Conservation (phyloP, 495 filamentous ascomycete species). For the Poronia punctata region DNA sequence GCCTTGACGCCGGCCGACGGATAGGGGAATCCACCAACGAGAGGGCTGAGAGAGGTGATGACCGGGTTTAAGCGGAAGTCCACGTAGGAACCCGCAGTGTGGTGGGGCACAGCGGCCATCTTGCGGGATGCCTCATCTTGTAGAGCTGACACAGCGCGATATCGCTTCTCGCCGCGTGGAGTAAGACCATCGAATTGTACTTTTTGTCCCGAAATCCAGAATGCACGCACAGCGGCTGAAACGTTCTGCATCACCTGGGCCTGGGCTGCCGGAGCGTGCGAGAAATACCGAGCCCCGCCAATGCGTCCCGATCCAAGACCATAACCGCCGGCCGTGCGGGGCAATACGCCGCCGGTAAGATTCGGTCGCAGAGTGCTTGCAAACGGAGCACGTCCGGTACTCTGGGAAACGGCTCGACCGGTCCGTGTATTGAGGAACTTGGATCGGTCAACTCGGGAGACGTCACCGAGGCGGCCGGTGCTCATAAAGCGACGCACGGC, state of each 20-base stretch:
- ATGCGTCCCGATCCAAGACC: conserved; percentile 57
- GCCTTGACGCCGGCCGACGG: conserved; percentile 27
- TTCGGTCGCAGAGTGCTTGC: conserved; percentile 87
- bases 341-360: conserved; percentile 79
- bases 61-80: conserved; percentile 85
- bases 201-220: conserved; percentile 81
- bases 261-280: conserved; percentile 73
- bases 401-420: conserved; percentile 55
- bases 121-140: conserved; percentile 63
- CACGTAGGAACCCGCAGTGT: conserved; percentile 66
- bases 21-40: conserved; percentile 38
- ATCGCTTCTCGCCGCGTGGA: conserved; percentile 67
- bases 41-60: conserved; percentile 69
- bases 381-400: conserved; percentile 75
- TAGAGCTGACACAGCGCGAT: conserved; percentile 58
- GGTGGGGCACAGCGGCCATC: conserved; percentile 46
- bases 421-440: conserved; percentile 60
- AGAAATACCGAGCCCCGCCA: conserved; percentile 79
- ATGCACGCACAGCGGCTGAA: conserved; percentile 80
- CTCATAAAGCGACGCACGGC: conserved; percentile 55
- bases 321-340: conserved; percentile 83
- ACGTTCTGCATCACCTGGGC: conserved; percentile 94
- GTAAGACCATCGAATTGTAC: conserved; percentile 72
- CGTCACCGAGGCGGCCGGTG: conserved; percentile 37
- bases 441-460: conserved; percentile 51